Evolutionary conservation across 805 yeast genomes (phyloP).

Genomic region (Candida manassasensis): DNA sequence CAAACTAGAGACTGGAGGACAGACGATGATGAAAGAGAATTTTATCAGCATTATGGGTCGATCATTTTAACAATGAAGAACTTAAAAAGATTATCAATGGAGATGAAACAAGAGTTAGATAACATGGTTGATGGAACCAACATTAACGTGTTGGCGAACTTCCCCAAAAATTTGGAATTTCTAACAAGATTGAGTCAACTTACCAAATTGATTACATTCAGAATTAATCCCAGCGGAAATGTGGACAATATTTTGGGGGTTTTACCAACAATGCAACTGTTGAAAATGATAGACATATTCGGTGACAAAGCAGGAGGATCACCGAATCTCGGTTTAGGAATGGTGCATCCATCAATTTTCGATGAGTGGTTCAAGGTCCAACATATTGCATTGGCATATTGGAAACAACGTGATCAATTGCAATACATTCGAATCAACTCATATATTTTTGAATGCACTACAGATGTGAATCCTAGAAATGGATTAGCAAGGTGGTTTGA

Average conservation of each 20-base stretch:
- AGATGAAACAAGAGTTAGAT: conserved; percentile 31
- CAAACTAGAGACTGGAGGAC: conserved; percentile 16
- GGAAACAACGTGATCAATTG: conserved; percentile 22
- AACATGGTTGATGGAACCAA: conserved; percentile 3
- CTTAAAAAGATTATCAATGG: conserved; percentile 34
- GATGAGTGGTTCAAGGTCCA: conserved; percentile 57
- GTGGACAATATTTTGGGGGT: conserved; percentile 18
- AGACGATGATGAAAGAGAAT: conserved; percentile 8
- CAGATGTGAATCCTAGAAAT: conserved; percentile 34
- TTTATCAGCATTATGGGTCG: conserved; percentile 13
- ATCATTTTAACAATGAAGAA: conserved; percentile 12
- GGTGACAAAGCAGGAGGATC: conserved; percentile 50
- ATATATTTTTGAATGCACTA: conserved; percentile 41
- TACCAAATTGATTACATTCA: conserved; percentile 26
- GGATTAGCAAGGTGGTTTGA: conserved; percentile 48
- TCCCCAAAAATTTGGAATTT: conserved; percentile 7
- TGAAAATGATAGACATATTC: conserved; percentile 39
- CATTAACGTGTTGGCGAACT: conserved; percentile 2
- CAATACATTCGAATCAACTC: conserved; percentile 45
- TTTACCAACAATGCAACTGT: conserved; percentile 16
- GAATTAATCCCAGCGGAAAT: conserved; percentile 33
- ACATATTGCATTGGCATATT: conserved; percentile 44
- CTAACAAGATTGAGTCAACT: conserved; percentile 11
- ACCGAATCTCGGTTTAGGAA: conserved; percentile 52
- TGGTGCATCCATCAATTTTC: conserved; percentile 47